Percentiles rank a stretch among this genome's conserved stretches.
These are phyloP conservation scores for Murraya koenigii DNA, from an alignment of 345 rosid genomes.

Conservation along the genomic window DNA sequence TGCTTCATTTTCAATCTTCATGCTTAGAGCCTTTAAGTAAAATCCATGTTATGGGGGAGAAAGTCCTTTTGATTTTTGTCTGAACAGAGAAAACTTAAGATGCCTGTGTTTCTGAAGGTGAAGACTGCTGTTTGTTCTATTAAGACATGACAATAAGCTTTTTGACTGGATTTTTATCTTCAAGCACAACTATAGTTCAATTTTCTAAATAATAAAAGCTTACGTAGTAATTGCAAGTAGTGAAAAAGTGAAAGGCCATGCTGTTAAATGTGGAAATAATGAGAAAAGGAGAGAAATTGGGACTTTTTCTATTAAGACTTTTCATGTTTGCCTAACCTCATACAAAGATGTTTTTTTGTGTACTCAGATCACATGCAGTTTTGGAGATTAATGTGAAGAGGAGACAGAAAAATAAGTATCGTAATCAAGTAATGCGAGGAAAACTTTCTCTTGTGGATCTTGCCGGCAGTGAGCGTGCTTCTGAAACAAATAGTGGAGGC, in stretches of 20 bases:
- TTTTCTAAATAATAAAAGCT: background rate
- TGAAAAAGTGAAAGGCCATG: background rate
- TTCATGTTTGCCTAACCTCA: conserved; percentile 6
- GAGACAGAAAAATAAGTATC: conserved; percentile 68
- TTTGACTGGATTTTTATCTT: background rate
- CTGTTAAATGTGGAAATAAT: background rate
- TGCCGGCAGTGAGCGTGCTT: conserved; percentile 97
- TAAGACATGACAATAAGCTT: background rate
- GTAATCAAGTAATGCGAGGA: conserved; percentile 73
- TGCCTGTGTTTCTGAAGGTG: background rate
- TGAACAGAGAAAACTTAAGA: background rate
- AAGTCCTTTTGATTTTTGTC: background rate
- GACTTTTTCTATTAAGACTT: background rate
- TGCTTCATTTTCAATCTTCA: background rate
- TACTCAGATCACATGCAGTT: conserved; percentile 84
- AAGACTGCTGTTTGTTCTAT: background rate
- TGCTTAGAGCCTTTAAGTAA: background rate
- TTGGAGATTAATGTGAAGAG: conserved; percentile 84
- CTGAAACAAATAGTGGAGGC: conserved; percentile 89
- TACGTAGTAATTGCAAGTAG: background rate
- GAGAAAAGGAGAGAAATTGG: background rate
- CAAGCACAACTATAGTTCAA: background rate
- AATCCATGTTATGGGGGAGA: background rate
- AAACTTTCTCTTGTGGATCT: conserved; percentile 99
- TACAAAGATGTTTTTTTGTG: conserved; percentile 15